These are phyloP conservation scores for Pyricularia sp. DNA, from an alignment of 2,329 filamentous ascomycete species.

Conservation along the genomic window DNA sequence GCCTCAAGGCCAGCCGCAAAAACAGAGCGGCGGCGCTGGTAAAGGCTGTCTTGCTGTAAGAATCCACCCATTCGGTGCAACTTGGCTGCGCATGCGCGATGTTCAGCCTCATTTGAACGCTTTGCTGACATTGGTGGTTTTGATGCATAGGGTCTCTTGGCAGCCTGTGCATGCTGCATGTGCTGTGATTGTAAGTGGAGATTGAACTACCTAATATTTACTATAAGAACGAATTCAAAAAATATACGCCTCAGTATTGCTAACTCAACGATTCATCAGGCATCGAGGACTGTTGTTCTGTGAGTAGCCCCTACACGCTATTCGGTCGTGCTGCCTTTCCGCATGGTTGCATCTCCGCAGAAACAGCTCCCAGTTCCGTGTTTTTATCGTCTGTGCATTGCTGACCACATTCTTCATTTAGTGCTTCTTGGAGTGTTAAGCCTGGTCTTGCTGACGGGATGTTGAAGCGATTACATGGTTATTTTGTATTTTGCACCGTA, in stretches of 20 bases:
- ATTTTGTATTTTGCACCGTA: neutral
- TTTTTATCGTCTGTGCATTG: neutral
- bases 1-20: slow-evolving; percentile 29
- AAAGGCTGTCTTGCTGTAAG: slow-evolving; percentile 32
- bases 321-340: neutral
- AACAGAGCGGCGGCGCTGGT: slow-evolving; percentile 21
- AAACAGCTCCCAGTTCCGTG: neutral
- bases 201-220: neutral
- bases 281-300: neutral
- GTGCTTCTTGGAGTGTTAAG: neutral
- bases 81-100: neutral
- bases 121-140: neutral
- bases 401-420: neutral
- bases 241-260: neutral
- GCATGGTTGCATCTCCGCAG: neutral
- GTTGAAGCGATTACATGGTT: neutral
- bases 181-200: slow-evolving; percentile 34
- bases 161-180: slow-evolving; percentile 41
- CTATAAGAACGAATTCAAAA: neutral
- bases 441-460: neutral
- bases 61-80: neutral
- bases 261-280: neutral
- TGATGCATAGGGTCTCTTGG: slow-evolving; percentile 27
- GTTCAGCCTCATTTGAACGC: neutral
- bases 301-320: neutral